These are phyloP conservation scores for Penicillium herquei DNA, from an alignment of 495 filamentous ascomycete species.

Conservation along the genomic window DNA sequence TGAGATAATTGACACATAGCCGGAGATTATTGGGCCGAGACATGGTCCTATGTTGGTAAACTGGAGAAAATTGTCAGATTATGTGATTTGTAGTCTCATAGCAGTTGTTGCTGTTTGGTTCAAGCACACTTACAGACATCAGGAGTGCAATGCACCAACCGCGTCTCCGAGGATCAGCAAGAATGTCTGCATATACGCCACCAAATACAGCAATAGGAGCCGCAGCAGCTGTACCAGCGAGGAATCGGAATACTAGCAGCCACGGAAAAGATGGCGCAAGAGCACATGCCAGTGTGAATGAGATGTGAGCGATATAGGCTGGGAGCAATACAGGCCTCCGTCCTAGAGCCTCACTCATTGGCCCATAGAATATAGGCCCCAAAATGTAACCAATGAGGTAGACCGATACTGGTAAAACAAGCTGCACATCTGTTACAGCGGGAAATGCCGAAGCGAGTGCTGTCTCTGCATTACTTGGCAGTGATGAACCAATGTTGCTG, in stretches of 20 bases:
- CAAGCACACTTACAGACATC: too few relatives aligned
- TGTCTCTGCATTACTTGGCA: too few relatives aligned
- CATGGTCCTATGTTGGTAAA: slow-evolving; percentile 36
- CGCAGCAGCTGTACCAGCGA: slow-evolving; percentile 34
- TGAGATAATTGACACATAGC: slow-evolving; percentile 31
- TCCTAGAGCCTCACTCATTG: slow-evolving; percentile 64
- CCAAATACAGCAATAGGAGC: slow-evolving; percentile 38
- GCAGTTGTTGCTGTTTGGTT: too few relatives aligned
- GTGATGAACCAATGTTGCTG: too few relatives aligned
- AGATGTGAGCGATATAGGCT: slow-evolving; percentile 47
- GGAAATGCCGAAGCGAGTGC: too few relatives aligned
- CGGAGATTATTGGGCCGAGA: slow-evolving; percentile 28
- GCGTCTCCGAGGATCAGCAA: slow-evolving; percentile 24
- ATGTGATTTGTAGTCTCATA: too few relatives aligned
- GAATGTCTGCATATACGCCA: slow-evolving; percentile 43
- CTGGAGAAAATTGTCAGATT: too few relatives aligned
- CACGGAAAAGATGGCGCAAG: slow-evolving; percentile 31
- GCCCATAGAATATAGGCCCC: slow-evolving; percentile 60
- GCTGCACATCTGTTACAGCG: too few relatives aligned
- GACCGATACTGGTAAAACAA: too few relatives aligned
- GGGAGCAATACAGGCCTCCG: slow-evolving; percentile 55
- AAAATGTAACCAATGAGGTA: too few relatives aligned
- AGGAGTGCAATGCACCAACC: slow-evolving; percentile 39
- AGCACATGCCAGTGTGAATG: slow-evolving; percentile 42
- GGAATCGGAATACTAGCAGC: slow-evolving; percentile 43